Conservation (phyloP, 225 moss, liverwort and hornwort species). For the Pseudisothecium myosuroides region DNA sequence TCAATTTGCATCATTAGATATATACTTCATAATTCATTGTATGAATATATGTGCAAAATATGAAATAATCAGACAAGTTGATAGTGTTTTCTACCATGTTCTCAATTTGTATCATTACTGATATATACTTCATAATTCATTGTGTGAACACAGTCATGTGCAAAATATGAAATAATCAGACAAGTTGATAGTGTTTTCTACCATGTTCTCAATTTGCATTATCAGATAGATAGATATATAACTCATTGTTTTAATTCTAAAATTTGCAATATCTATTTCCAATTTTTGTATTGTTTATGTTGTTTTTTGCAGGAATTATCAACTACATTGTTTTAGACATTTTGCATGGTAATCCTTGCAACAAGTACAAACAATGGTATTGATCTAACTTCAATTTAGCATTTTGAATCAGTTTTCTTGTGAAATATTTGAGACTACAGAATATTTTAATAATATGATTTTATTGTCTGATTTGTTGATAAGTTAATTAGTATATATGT, state of each 20-base stretch:
- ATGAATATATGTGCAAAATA: too few relatives aligned
- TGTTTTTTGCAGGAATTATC: not conserved
- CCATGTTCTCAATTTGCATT: too few relatives aligned
- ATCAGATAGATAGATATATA: not conserved
- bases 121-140: not conserved
- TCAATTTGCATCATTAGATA: too few relatives aligned
- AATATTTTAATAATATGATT: rapidly evolving
- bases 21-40: not conserved
- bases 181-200: too few relatives aligned
- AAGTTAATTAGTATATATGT: not conserved
- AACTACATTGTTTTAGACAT: not conserved
- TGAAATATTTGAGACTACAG: not conserved
- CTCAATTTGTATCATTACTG: not conserved
- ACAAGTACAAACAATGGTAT: not conserved
- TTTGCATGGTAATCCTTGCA: not conserved
- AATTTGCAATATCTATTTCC: not conserved
- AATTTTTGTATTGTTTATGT: not conserved
- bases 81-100: too few relatives aligned
- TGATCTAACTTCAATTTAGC: not conserved
- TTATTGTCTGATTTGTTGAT: too few relatives aligned
- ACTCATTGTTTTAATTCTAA: too few relatives aligned
- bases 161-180: too few relatives aligned
- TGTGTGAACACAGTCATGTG: not conserved
- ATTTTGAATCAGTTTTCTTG: not conserved
- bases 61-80: too few relatives aligned